Conservation (phyloP, 148 eudicot genomes). For the Suaeda aralocaspica region DNA sequence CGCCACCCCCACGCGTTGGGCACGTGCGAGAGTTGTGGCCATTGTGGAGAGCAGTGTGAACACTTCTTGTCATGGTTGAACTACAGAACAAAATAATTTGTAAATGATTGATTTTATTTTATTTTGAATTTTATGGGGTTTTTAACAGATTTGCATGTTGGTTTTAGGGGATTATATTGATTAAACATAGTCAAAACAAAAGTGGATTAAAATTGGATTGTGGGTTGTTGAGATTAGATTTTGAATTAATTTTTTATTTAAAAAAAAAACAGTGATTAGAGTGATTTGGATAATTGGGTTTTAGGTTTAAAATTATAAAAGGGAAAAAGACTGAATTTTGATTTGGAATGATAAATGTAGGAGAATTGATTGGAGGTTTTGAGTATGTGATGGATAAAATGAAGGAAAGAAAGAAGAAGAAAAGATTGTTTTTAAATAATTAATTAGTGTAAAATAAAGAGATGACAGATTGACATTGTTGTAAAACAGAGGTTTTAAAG, state of each 20-base stretch:
- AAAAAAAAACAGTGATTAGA: no score
- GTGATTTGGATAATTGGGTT: no score
- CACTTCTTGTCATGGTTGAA: conserved; percentile 67
- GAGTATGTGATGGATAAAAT: background rate
- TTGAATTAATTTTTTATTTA: background rate
- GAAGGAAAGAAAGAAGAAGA: background rate
- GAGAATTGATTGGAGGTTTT: no score
- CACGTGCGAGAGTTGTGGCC: conserved; percentile 91
- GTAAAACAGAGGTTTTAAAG: background rate
- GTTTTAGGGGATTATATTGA: background rate
- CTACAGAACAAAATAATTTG: background rate
- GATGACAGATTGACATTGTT: background rate
- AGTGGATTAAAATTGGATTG: background rate
- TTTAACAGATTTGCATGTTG: conserved; percentile 15
- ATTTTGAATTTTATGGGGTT: background rate
- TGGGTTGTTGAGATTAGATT: background rate
- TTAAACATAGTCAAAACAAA: background rate
- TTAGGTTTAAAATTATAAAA: no score
- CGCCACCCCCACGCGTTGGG: conserved; percentile 38
- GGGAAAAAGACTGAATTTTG: no score
- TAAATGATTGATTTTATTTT: background rate
- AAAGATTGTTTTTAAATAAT: background rate
- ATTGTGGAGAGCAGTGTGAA: conserved; percentile 73
- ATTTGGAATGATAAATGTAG: no score
- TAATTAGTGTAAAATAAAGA: background rate